phyloP scores from a whole-genome alignment of 352 stramenopile genomes.

The Globisporangium yorkense region DNA sequence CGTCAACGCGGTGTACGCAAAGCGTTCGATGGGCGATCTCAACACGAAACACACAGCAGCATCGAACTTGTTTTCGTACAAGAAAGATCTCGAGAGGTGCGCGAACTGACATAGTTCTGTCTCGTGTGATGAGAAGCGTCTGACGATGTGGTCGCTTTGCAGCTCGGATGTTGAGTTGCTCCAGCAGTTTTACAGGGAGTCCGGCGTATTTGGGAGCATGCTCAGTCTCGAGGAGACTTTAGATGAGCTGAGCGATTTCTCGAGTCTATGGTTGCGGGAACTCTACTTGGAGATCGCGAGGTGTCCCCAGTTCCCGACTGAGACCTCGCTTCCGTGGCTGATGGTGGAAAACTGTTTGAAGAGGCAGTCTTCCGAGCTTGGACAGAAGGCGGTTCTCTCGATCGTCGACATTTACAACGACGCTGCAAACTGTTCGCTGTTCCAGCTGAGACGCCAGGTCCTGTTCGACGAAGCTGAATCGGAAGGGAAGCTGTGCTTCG shows the following conservation, averaged over 20 bases:
- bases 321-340: constrained; percentile 79
- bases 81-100: constrained; percentile 77
- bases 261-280: constrained; percentile 77
- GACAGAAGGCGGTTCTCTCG: constrained; percentile 37
- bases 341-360: constrained; percentile 57
- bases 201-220: constrained; percentile 41
- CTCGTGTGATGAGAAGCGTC: no score
- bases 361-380: constrained; percentile 3
- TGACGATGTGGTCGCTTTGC: background rate
- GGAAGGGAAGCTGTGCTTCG: constrained; percentile 78
- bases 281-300: constrained; percentile 68
- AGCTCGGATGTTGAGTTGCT: constrained; percentile 64
- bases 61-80: constrained; percentile 50
- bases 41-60: constrained; percentile 34
- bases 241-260: constrained; percentile 50
- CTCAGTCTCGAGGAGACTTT: constrained; percentile 49
- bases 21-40: constrained; percentile 50
- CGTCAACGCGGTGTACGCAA: constrained; percentile 57
- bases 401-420: constrained; percentile 87
- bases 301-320: constrained; percentile 74
- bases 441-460: constrained; percentile 49
- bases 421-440: constrained; percentile 40
- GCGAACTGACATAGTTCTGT: background rate
- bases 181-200: constrained; percentile 43
- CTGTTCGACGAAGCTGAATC: constrained; percentile 81